Evolutionary conservation across 2,329 filamentous ascomycete genomes (phyloP).

Genomic region (Xylariaceae sp.): DNA sequence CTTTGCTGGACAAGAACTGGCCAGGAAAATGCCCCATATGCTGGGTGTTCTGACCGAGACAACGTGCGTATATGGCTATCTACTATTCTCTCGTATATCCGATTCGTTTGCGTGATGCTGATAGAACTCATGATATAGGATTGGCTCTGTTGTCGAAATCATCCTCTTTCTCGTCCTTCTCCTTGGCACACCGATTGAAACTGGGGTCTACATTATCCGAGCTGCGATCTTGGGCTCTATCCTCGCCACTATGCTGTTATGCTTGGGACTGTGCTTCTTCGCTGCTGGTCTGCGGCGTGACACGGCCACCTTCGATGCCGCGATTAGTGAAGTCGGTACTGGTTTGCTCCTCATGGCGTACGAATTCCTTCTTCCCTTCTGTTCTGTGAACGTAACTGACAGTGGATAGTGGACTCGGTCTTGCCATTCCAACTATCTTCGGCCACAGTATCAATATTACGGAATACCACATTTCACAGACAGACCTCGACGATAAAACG

Average conservation of each 20-base stretch:
- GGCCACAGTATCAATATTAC: slow-evolving; percentile 51
- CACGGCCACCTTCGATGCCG: slow-evolving; percentile 74
- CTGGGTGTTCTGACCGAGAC: slow-evolving; percentile 68
- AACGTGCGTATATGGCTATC: slow-evolving; percentile 52
- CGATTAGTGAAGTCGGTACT: slow-evolving; percentile 79
- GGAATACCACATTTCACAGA: slow-evolving; percentile 35
- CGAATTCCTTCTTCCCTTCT: slow-evolving; percentile 46
- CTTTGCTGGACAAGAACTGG: slow-evolving; percentile 75
- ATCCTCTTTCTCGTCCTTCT: slow-evolving; percentile 83
- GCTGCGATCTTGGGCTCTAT: slow-evolving; percentile 86
- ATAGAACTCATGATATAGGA: slow-evolving; percentile 38
- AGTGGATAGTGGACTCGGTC: slow-evolving; percentile 52
- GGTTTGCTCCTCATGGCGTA: slow-evolving; percentile 80
- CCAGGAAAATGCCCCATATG: slow-evolving; percentile 78
- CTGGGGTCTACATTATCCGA: slow-evolving; percentile 74
- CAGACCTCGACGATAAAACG: slow-evolving; percentile 57
- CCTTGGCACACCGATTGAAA: slow-evolving; percentile 43
- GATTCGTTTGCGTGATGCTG: slow-evolving; percentile 36
- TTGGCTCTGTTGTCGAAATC: slow-evolving; percentile 81
- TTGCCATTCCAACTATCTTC: slow-evolving; percentile 64
- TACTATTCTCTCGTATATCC: slow-evolving; percentile 18
- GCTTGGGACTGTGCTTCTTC: slow-evolving; percentile 81
- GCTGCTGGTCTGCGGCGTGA: slow-evolving; percentile 73
- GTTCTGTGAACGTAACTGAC: slow-evolving; percentile 35
- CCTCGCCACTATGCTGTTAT: slow-evolving; percentile 80